Evolutionary conservation across 345 rosid species (phyloP).

Genomic region (Citrus australasica): DNA sequence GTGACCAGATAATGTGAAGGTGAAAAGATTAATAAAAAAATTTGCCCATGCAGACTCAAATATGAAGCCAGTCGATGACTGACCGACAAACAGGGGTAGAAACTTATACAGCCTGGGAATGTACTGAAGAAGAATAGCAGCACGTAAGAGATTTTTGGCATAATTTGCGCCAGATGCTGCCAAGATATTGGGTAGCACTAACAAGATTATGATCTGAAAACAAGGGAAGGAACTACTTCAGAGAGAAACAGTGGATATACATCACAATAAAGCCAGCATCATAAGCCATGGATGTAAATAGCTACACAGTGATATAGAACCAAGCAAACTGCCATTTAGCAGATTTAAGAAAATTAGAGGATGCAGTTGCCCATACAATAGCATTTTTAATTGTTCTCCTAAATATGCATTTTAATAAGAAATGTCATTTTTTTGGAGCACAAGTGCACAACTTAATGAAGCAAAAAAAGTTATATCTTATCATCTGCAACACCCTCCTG

Average conservation of each 20-base stretch:
- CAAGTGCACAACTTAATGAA: background rate
- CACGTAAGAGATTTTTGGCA: conserved; percentile 63
- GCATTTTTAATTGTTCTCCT: background rate
- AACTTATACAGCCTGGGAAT: conserved; percentile 70
- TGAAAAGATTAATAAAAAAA: conserved; percentile 78
- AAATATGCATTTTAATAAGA: background rate
- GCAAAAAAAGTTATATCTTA: background rate
- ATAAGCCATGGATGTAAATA: background rate
- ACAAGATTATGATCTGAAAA: conserved; percentile 54
- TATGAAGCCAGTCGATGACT: conserved; percentile 64
- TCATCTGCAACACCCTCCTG: background rate
- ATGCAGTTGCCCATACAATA: background rate
- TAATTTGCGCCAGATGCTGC: conserved; percentile 54
- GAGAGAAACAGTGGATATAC: background rate
- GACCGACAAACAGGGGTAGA: conserved; percentile 71
- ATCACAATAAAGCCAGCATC: conserved; percentile 1
- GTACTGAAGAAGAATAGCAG: conserved; percentile 64
- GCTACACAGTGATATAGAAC: background rate
- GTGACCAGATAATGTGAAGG: conserved; percentile 71
- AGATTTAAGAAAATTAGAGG: background rate
- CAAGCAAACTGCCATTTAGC: background rate
- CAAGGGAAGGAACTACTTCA: conserved; percentile 6
- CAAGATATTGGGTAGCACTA: conserved; percentile 36
- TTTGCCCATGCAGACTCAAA: conserved; percentile 92
- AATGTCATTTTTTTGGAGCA: background rate